Evolutionary conservation across 1,284 basidiomycete genomes (phyloP), one percentile per base, ranked within the genome.

Genomic region (Pseudozyma sp.): DNA sequence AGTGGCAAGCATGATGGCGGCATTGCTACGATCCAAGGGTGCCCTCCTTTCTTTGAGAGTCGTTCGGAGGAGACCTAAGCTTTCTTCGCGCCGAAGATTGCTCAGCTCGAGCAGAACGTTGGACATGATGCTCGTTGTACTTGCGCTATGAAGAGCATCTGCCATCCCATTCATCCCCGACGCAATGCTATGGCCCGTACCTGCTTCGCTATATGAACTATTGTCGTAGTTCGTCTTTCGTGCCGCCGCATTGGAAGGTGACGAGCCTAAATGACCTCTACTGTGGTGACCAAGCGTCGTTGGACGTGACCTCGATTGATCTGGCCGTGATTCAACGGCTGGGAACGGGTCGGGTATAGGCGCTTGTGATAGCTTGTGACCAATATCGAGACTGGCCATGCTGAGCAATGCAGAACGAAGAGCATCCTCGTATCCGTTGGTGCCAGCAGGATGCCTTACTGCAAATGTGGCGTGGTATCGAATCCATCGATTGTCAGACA

Each of bases 1-100:
- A 5, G 71, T 70, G 9, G 71, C 71, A 16, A 74, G 66, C 71
- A 74, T 69, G 54, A 66, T 69, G 16, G 65, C 66, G 16, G 71
- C 71, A 38, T 74, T 48, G 52, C 58, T 43, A 5, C 66, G 61
- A 35, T 65, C 58, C 19, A 74, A 36, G 3, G 66, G 71, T 8
- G 62, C 71, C 6, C 55, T 59, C 21, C 66, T 50, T 9, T 70
- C 71, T 25, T 69, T 60, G 38, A 73, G 61, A 2, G 70, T 69
- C n/a, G 65, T 62, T 19, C 59, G 53, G 13, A 74, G 54, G 34
- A 70, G 43, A 3, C 65, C 61, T 16, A 74, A 47, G 35, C 66
- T 62, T 34, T 69, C 66, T 9, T 74, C 66, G 11, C 71, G 61
- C 2, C 71, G 58, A n/a, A 65, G 52, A 39, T 69, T 70, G 62